Evolutionary conservation across 2,329 filamentous ascomycete species (phyloP), one percentile per base, ranked within the genome.

Genomic region (Pyricularia sp.): DNA sequence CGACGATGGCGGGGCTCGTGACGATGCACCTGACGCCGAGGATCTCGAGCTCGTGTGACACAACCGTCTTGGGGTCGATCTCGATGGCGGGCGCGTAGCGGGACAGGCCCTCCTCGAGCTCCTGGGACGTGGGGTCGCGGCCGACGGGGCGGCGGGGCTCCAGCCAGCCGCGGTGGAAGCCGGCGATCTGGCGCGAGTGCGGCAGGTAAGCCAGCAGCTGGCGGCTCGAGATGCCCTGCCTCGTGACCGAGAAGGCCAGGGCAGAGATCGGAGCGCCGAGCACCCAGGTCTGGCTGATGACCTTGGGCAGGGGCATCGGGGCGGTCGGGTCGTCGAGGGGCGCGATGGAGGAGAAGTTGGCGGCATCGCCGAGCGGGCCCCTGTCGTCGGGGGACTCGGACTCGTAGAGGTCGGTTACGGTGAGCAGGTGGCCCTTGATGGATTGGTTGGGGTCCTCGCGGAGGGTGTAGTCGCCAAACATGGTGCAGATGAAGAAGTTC

Each of bases 401-500:
- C 78, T 97, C 95, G 79, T 94, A 98, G 50, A 99, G 86, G 76
- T 99, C 94, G 0, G 92, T 90, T 12, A 97, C 85, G 25, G 94
- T 86, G 9, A 98, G 84, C 74, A 97, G 92, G 78, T 97, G 92
- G 55, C 94, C 94, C 78, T 93, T 92, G 70, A 94, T 86, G 4
- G 81, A 78, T 69, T 85, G 83, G n/a, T 83, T 79, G 3, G 80
- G 75, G 28, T 84, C 81, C 71, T 89, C 86, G 63, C 82, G 79
- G 36, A 89, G 82, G 3, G 81, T 80, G 75, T 89, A 89, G 73
- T 86, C 80, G 50, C 85, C 86, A 74, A 86, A 90, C 78, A 94
- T 92, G 9, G 92, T 91, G 81, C 97, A 98, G 7, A 90, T 86
- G 75, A 96, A 94, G 93, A 94, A 98, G 80, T 99, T 98, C 82